These are phyloP conservation scores for Ustilago cynodontis DNA, from an alignment of 1,284 basidiomycete genomes.

Conservation along the genomic window DNA sequence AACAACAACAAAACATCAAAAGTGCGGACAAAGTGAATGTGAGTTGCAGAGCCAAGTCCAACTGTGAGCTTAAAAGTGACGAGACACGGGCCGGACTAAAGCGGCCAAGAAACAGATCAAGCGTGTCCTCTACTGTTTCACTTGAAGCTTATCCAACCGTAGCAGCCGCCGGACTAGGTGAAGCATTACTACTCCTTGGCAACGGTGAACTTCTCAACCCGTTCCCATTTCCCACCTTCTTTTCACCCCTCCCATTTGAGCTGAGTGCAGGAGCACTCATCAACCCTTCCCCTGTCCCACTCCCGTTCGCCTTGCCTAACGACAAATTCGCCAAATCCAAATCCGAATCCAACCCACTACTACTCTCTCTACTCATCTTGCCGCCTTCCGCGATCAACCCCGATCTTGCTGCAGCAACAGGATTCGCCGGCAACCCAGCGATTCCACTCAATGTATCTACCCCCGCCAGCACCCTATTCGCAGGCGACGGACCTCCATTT, in stretches of 20 bases:
- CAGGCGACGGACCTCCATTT: slow-evolving; percentile 63
- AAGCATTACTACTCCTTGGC: neutral
- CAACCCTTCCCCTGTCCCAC: neutral
- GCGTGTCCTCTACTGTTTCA: neutral
- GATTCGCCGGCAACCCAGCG: slow-evolving; percentile 49
- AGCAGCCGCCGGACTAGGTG: slow-evolving; percentile 7
- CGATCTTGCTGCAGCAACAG: slow-evolving; percentile 36
- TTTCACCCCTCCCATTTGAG: slow-evolving; percentile 5
- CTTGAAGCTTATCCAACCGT: slow-evolving; percentile 18
- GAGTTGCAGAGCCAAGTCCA: neutral
- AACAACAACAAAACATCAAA: neutral
- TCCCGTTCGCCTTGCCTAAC: neutral
- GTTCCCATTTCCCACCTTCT: neutral
- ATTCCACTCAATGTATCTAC: slow-evolving; percentile 51
- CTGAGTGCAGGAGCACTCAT: slow-evolving; percentile 1
- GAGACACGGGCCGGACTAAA: slow-evolving; percentile 35
- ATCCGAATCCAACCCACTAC: slow-evolving; percentile 24
- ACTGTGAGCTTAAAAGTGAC: neutral
- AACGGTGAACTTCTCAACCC: neutral
- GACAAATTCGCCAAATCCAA: slow-evolving; percentile 25
- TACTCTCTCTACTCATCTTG: slow-evolving; percentile 41
- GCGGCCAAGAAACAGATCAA: slow-evolving; percentile 19
- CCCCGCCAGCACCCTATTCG: slow-evolving; percentile 53
- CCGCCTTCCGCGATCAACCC: slow-evolving; percentile 19
- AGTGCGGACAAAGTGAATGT: slow-evolving; percentile 1